Percentiles rank a stretch among this genome's conserved stretches.
These are phyloP conservation scores for Blastocystis sp. DNA, from an alignment of 352 stramenopile species.

Conservation along the genomic window DNA sequence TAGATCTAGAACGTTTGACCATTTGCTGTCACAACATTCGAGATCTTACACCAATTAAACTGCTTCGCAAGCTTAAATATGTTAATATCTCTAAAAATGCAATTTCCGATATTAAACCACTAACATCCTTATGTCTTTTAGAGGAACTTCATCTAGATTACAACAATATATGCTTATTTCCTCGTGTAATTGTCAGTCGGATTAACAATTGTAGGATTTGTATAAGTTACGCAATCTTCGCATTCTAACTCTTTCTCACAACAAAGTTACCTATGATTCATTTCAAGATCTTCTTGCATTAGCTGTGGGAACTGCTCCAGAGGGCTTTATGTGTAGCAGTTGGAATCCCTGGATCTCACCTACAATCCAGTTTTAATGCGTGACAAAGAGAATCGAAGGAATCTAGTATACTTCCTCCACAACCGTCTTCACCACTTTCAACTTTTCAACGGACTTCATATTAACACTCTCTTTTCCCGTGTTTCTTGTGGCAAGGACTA, in stretches of 20 bases:
- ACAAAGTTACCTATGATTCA: conserved; percentile 30
- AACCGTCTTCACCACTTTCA: conserved; percentile 38
- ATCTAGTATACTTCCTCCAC: conserved; percentile 55
- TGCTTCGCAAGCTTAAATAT: conserved; percentile 23
- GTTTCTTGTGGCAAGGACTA: conserved; percentile 47
- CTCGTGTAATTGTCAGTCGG: neutral
- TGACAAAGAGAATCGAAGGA: conserved; percentile 38
- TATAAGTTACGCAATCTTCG: conserved; percentile 53
- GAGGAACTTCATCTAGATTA: conserved; percentile 37
- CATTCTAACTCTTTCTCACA: conserved; percentile 25
- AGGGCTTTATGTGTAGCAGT: neutral
- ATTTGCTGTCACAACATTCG: conserved; percentile 9
- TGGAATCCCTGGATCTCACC: conserved; percentile 31
- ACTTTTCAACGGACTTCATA: conserved; percentile 15
- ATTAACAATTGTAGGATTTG: conserved; percentile 14
- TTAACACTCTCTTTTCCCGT: conserved; percentile 24
- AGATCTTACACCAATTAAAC: neutral
- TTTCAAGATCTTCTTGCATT: conserved; percentile 58
- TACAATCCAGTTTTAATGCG: conserved; percentile 55
- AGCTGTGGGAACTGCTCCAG: neutral
- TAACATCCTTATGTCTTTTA: conserved; percentile 13
- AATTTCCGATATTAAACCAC: conserved; percentile 25
- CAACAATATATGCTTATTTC: conserved; percentile 27
- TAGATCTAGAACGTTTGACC: conserved; percentile 54
- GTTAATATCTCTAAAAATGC: conserved; percentile 33